phyloP scores from a whole-genome alignment of 2,329 filamentous ascomycete genomes.

The Macrophomina pseudophaseolina region DNA sequence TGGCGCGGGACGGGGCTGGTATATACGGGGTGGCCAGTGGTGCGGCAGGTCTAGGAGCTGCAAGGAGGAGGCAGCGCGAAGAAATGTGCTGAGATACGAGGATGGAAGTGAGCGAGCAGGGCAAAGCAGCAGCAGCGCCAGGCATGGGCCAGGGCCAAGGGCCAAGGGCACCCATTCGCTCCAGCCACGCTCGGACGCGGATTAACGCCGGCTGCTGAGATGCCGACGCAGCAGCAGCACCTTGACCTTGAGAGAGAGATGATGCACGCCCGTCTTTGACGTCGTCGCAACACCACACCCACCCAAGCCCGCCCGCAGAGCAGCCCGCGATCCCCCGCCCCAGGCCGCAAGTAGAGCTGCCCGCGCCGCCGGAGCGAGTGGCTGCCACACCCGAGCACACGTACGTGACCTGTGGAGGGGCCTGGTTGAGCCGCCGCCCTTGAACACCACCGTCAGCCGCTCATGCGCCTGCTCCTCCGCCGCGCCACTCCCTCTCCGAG shows the following conservation, averaged over 20 bases:
- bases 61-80: conserved; percentile 24
- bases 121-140: conserved; percentile 16
- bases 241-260: conserved; percentile 9
- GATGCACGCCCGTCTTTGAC: conserved; percentile 22
- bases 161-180: background rate
- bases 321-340: conserved; percentile 4
- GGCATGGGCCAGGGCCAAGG: background rate
- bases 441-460: conserved; percentile 16
- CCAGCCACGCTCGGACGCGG: background rate
- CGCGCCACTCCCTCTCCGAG: background rate
- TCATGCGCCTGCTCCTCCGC: background rate
- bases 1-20: conserved; percentile 17
- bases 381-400: conserved; percentile 7
- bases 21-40: conserved; percentile 20
- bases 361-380: conserved; percentile 17
- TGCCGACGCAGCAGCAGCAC: conserved; percentile 4
- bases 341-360: background rate
- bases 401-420: conserved; percentile 24
- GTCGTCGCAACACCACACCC: conserved; percentile 13
- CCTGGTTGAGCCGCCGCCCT: conserved; percentile 21
- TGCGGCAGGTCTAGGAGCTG: conserved; percentile 20
- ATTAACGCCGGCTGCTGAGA: background rate
- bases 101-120: conserved; percentile 21
- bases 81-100: conserved; percentile 25
- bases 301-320: background rate